These are phyloP conservation scores for Paecilomyces sp. DNA, from an alignment of 2,329 filamentous ascomycete species.

Conservation along the genomic window DNA sequence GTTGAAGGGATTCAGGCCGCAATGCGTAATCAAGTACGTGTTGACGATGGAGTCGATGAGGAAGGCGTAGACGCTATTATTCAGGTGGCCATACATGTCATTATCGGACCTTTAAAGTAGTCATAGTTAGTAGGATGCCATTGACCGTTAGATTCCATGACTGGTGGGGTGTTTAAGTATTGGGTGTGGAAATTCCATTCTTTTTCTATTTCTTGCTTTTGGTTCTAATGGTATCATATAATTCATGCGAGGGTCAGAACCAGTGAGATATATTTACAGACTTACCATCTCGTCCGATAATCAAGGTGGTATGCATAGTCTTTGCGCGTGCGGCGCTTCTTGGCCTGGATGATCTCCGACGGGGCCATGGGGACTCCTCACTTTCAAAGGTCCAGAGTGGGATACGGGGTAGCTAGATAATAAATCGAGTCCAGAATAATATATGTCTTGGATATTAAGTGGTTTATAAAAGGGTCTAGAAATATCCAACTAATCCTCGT, in stretches of 20 bases:
- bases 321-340: slow-evolving; percentile 51
- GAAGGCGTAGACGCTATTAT: slow-evolving; percentile 81
- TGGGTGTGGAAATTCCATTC: too few species aligned
- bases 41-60: slow-evolving; percentile 89
- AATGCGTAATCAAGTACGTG: slow-evolving; percentile 74
- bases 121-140: background rate
- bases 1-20: slow-evolving; percentile 64
- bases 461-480: background rate
- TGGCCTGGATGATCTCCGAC: slow-evolving; percentile 38
- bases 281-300: slow-evolving; percentile 78
- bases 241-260: slow-evolving; percentile 1
- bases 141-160: too few species aligned
- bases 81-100: slow-evolving; percentile 92
- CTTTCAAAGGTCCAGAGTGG: too few species aligned
- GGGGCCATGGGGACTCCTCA: slow-evolving; percentile 13
- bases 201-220: too few species aligned
- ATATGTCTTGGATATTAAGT: background rate
- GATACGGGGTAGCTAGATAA: too few species aligned
- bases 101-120: slow-evolving; percentile 69
- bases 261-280: slow-evolving; percentile 10
- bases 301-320: slow-evolving; percentile 76
- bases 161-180: too few species aligned
- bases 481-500: background rate
- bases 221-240: background rate
- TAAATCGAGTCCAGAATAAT: background rate